Evolutionary conservation across 345 rosid species (phyloP), one percentile per base, ranked within the genome.

Genomic region (Erucastrum elatum): DNA sequence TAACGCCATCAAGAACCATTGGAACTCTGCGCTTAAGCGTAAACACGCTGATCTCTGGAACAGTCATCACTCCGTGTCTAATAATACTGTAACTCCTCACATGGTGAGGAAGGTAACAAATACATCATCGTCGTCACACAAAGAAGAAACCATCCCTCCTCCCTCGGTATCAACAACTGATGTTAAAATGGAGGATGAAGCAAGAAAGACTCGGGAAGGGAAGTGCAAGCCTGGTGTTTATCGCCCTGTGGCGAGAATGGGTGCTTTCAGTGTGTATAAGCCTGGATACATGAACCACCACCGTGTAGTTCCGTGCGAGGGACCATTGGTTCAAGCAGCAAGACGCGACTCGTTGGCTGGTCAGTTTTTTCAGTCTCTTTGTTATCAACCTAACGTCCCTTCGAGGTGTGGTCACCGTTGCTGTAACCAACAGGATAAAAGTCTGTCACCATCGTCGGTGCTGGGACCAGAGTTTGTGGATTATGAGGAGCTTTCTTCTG

Each of bases 11-110:
- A 91, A 93, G 82, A 90, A 91, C 67, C 96, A 91, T 30, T 93
- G 98, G 98, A 91, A 91, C 81, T 88, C 94, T 30, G 85, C 88
- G 53, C 85, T 91, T 68, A 86, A 86, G 68, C 89, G 93, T n/a
- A 75, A 31, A 64, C 15, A 60, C 8, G 41, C 67, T 1, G 61
- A 69, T 17, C 27, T 68, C 0, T 34, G 13, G 33, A 49, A 49
- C 11, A 12, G 11, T 79, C 78, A 51, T 27, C 82, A 67, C 41
- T 16, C 1, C 35, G 51, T 67, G 17, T 64, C 74, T 51, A 16
- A 35, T 51, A 12, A 35, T 1, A 9, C 73, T 3, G 31, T 80
- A 81, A 55, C 75, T 66, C 70, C 70, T 66, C 11, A 59, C 63
- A 4, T 68, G 72, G 26, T 72, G 27, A 81, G 81, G 59, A 74